phyloP scores from a whole-genome alignment of 306 rosid species.

The Trifolium repens region DNA sequence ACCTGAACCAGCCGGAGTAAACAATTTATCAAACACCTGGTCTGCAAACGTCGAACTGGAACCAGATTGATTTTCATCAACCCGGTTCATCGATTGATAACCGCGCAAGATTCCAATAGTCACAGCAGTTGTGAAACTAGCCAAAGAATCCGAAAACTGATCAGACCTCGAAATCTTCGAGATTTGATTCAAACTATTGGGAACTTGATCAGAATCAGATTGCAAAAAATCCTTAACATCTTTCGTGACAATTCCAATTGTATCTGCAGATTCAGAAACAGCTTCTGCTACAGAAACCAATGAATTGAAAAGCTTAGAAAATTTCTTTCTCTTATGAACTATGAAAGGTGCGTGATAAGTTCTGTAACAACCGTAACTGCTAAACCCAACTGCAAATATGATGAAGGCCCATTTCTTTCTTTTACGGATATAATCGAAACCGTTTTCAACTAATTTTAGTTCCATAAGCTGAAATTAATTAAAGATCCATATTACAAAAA shows the following conservation, averaged over 20 bases:
- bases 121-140: constrained; percentile 56
- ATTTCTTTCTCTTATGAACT: constrained; percentile 56
- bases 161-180: constrained; percentile 67
- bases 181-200: constrained; percentile 72
- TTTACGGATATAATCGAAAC: constrained; percentile 54
- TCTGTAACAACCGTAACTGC: constrained; percentile 59
- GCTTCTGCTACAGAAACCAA: constrained; percentile 68
- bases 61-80: constrained; percentile 25
- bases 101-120: constrained; percentile 64
- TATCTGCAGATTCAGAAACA: constrained; percentile 67
- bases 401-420: constrained; percentile 63
- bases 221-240: constrained; percentile 76
- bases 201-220: constrained; percentile 71
- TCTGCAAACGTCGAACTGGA: constrained; percentile 47
- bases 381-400: constrained; percentile 60
- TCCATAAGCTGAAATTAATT: constrained; percentile 53
- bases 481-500: not conserved
- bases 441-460: constrained; percentile 46
- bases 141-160: constrained; percentile 64
- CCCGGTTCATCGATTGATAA: constrained; percentile 40
- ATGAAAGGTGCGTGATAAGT: constrained; percentile 66
- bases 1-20: constrained; percentile 68
- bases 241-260: constrained; percentile 60
- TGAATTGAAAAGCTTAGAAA: constrained; percentile 57
- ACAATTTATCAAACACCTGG: constrained; percentile 58